Percentiles rank a stretch among this genome's conserved stretches.
phyloP scores from a whole-genome alignment of 2,329 filamentous ascomycete genomes.

The Fusarium sp. region DNA sequence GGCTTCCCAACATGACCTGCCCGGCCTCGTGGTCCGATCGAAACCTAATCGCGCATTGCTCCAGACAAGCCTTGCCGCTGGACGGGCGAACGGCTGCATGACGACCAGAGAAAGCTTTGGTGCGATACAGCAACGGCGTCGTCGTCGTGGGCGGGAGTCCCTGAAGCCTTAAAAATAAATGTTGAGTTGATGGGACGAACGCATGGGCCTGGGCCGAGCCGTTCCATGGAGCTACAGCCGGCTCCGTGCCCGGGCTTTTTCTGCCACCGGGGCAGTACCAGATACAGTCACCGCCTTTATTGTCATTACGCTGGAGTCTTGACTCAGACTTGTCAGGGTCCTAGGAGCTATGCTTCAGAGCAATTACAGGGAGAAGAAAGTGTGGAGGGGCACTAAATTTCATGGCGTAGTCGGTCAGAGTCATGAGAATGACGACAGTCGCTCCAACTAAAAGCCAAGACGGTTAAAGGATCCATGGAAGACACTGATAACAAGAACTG shows the following conservation, averaged over 20 bases:
- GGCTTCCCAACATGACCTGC: slow-evolving; percentile 32
- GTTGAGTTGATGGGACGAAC: slow-evolving; percentile 38
- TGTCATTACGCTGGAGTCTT: slow-evolving; percentile 1
- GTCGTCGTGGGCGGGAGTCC: slow-evolving; percentile 26
- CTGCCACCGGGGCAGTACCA: slow-evolving; percentile 36
- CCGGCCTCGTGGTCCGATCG: slow-evolving; percentile 38
- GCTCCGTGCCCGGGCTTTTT: slow-evolving; percentile 43
- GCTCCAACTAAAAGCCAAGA: slow-evolving; percentile 20
- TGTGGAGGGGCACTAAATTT: slow-evolving; percentile 37
- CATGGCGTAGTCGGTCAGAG: slow-evolving; percentile 12
- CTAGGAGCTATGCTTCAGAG: slow-evolving; percentile 8
- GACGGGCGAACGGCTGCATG: slow-evolving; percentile 54
- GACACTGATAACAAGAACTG: slow-evolving; percentile 12
- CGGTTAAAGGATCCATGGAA: slow-evolving; percentile 16
- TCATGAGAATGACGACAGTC: slow-evolving; percentile 40
- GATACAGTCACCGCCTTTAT: slow-evolving; percentile 39
- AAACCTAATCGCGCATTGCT: slow-evolving; percentile 46
- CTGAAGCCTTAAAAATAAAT: slow-evolving; percentile 20
- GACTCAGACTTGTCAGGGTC: slow-evolving; percentile 21
- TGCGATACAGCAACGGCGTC: slow-evolving; percentile 23
- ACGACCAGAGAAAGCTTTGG: slow-evolving; percentile 26
- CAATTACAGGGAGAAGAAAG: slow-evolving; percentile 22
- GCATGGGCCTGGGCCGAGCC: slow-evolving; percentile 45
- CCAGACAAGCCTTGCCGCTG: slow-evolving; percentile 48
- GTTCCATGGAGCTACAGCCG: slow-evolving; percentile 34